Evolutionary conservation across 2,329 filamentous ascomycete species (phyloP), one percentile per base, ranked within the genome.

Genomic region (Cercospora sp.): DNA sequence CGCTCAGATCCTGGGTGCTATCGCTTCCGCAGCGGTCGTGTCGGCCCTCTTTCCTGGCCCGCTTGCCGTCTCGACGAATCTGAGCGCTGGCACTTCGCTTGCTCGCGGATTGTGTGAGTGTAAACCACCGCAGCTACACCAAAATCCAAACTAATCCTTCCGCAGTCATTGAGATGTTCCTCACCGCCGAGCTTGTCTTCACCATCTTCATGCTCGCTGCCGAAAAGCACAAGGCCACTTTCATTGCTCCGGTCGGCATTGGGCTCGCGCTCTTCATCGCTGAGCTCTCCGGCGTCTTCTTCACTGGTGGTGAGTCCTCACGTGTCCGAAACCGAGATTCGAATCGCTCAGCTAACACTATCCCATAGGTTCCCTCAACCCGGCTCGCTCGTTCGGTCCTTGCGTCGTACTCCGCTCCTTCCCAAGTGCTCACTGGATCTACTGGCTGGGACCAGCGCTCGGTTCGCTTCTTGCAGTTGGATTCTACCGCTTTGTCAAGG

Each of bases 401-500:
- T 80, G 80, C 67, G 81, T 85, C n/a, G 76, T 82, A 32, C 76
- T 81, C 3, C 72, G 73, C 49, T 75, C 64, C 8, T 85, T 84
- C 72, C 77, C 81, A 5, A 72, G 76, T 53, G 80, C 83, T 68
- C 83, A 85, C 73, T 85, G 83, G 82, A 82, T 85, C 66, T 85
- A 85, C 75, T 85, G 83, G 83, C 66, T 84, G 57, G 83, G 83
- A 0, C 83, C 83, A 5, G 69, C 79, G 5, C 77, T 85, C 5
- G 83, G 83, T 18, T 74, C 82, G 3, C 65, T 83, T 12, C 66
- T 85, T 2, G 82, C 83, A 12, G 82, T 83, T 2, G 71, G 79
- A n/a, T 83, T 85, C 73, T 85, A 85, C 74, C 80, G 80, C 32
- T 74, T 85, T 67, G 79, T 85, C 76, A 85, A 84, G 72, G 65